These are phyloP conservation scores for Pseudozyma sp. DNA, from an alignment of 1,284 basidiomycete genomes.

Conservation along the genomic window DNA sequence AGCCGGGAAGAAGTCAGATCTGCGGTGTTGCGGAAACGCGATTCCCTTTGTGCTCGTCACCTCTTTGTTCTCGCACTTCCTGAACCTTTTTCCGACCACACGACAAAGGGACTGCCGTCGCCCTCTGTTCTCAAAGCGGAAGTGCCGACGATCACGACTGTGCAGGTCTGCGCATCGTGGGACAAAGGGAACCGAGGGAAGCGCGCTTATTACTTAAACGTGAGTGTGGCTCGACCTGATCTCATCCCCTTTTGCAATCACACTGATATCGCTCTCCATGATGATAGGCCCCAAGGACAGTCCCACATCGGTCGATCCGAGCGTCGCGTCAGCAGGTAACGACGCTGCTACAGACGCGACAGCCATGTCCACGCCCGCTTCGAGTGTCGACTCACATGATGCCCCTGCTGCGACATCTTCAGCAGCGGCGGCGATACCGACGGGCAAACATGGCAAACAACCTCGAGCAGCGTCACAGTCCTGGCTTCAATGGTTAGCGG, in stretches of 20 bases:
- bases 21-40: neutral
- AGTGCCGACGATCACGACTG: too few species aligned
- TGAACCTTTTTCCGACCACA: too few species aligned
- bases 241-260: neutral
- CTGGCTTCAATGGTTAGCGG: constrained; percentile 18
- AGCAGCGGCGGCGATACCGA: neutral
- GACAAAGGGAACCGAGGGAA: neutral
- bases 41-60: neutral
- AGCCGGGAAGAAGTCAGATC: too few species aligned
- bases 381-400: constrained; percentile 12
- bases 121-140: too few species aligned
- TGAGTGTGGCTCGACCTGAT: too few species aligned
- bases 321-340: neutral
- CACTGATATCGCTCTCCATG: neutral
- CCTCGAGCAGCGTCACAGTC: neutral
- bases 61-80: too few species aligned
- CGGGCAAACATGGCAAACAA: constrained; percentile 7
- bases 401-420: neutral
- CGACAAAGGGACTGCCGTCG: too few species aligned
- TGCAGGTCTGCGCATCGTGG: neutral
- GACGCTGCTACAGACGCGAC: neutral
- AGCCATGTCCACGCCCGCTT: constrained; percentile 2
- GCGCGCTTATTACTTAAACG: too few species aligned
- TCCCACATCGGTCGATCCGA: neutral
- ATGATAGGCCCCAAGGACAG: constrained; percentile 6